phyloP scores from a whole-genome alignment of 768 basidiomycete species.

The Daedaleopsis nitida region DNA sequence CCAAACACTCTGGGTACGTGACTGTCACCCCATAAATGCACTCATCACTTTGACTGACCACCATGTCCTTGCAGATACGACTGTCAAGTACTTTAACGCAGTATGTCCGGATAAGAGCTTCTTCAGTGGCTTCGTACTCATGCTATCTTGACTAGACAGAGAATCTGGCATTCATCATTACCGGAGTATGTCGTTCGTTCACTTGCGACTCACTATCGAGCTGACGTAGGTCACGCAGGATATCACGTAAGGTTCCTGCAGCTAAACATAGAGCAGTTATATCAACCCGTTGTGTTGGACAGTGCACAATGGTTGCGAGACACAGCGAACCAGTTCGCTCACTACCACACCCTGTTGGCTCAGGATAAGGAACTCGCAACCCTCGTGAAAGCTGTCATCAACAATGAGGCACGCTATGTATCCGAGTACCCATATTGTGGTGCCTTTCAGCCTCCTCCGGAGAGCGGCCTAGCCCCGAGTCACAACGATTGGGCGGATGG shows the following conservation, averaged over 20 bases:
- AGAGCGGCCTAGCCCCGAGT: conserved; percentile 64
- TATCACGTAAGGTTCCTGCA: conserved; percentile 56
- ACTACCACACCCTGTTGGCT: conserved; percentile 62
- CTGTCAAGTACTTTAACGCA: conserved; percentile 72
- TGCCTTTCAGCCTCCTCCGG: conserved; percentile 78
- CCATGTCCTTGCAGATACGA: conserved; percentile 55
- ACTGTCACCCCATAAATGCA: not conserved
- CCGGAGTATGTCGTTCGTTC: conserved; percentile 51
- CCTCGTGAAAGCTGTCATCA: conserved; percentile 79
- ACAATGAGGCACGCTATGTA: conserved; percentile 76
- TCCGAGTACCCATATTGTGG: conserved; percentile 78
- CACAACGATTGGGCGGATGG: conserved; percentile 70
- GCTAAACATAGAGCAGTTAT: no score
- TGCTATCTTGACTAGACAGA: conserved; percentile 43
- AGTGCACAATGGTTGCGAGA: conserved; percentile 87
- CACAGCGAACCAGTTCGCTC: conserved; percentile 81
- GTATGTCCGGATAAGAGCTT: conserved; percentile 35
- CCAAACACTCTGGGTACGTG: conserved; percentile 75
- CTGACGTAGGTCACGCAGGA: conserved; percentile 44
- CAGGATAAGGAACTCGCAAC: conserved; percentile 59
- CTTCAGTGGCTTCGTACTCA: not conserved
- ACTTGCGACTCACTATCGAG: not conserved
- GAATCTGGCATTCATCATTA: conserved; percentile 80
- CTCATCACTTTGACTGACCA: not conserved
- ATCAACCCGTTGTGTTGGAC: not conserved